Conservation (phyloP, 805 yeast genomes). For the Maudiozyma bulderi region DNA sequence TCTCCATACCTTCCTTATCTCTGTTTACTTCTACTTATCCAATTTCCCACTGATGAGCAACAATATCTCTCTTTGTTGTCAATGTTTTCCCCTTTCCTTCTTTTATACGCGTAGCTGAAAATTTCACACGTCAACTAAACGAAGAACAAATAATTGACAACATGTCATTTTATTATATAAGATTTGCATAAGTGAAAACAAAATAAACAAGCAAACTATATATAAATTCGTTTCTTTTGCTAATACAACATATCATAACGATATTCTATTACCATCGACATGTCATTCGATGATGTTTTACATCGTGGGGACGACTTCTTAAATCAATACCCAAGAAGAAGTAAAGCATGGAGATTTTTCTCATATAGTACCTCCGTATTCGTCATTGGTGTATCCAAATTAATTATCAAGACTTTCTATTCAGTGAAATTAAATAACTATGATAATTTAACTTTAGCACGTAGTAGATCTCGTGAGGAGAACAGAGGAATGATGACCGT, state of each 20-base stretch:
- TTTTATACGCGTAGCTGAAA: background rate
- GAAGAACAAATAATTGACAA: too few relatives aligned
- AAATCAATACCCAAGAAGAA: conserved; percentile 48
- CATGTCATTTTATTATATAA: too few relatives aligned
- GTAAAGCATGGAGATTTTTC: conserved; percentile 52
- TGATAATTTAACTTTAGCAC: conserved; percentile 55
- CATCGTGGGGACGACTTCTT: conserved; percentile 67
- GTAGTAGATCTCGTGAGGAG: conserved; percentile 53
- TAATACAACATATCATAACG: too few relatives aligned
- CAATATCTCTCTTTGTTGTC: background rate
- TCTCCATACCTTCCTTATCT: conserved; percentile 43
- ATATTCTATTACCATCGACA: conserved; percentile 13
- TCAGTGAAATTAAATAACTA: conserved; percentile 52
- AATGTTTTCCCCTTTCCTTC: background rate
- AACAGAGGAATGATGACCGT: conserved; percentile 72
- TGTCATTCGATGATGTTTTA: conserved; percentile 64
- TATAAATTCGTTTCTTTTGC: too few relatives aligned
- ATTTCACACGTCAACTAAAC: background rate
- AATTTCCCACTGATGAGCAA: background rate
- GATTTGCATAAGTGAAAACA: too few relatives aligned
- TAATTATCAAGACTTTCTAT: conserved; percentile 51
- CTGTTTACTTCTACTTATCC: background rate
- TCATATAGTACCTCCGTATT: conserved; percentile 61
- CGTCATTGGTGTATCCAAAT: conserved; percentile 56
- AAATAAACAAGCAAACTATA: too few relatives aligned